Percentiles rank a stretch among this genome's conserved stretches.
Evolutionary conservation across 441 rosid genomes (phyloP).

Genomic region (Jatropha podagrica): DNA sequence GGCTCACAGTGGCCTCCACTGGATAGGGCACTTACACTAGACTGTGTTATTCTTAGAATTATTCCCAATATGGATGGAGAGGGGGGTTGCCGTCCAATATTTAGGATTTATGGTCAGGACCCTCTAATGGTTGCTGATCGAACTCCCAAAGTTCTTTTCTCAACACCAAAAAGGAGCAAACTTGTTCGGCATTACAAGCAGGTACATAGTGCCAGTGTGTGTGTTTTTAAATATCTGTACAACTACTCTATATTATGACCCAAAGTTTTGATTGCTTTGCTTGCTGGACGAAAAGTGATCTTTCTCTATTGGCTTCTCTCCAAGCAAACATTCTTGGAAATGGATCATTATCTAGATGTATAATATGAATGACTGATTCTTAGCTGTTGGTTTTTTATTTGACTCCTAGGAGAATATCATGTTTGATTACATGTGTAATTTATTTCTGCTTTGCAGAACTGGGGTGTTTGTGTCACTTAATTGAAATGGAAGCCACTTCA

Average conservation of each 20-base stretch:
- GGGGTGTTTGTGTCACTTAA: not conserved
- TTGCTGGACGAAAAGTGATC: not conserved
- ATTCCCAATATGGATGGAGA: constrained; percentile 68
- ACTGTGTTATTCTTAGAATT: constrained; percentile 64
- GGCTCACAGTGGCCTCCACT: constrained; percentile 82
- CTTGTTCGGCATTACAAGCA: constrained; percentile 63
- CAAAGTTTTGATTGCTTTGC: not conserved
- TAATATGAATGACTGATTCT: not conserved
- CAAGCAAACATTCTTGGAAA: not conserved
- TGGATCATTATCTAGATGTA: not conserved
- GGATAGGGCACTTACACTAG: constrained; percentile 78
- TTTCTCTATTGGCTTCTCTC: not conserved
- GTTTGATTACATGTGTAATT: not conserved
- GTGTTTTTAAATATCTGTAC: not conserved
- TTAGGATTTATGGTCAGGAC: constrained; percentile 83
- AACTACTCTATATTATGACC: constrained; percentile 5
- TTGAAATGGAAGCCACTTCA: constrained; percentile 9
- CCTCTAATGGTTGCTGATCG: constrained; percentile 64
- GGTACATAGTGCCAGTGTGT: constrained; percentile 39
- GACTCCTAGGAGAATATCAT: not conserved
- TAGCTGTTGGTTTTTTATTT: not conserved
- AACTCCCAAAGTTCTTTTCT: constrained; percentile 68
- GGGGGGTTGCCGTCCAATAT: constrained; percentile 83
- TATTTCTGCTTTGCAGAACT: not conserved
- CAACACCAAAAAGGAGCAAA: constrained; percentile 70